Evolutionary conservation across 176 grass and related monocot genomes (phyloP).

Genomic region (Avena sativa): DNA sequence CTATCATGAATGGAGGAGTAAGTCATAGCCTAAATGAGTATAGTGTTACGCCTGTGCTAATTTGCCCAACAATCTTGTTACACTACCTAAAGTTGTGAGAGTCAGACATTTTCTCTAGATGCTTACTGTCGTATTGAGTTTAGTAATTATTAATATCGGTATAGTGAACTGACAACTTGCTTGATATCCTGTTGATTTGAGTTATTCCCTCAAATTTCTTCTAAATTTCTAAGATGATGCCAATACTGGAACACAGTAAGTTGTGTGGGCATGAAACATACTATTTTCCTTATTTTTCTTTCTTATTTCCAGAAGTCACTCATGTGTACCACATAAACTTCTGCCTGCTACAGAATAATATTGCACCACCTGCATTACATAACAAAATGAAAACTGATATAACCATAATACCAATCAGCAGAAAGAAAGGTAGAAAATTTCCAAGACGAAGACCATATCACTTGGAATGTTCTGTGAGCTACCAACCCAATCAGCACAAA

Average conservation of each 20-base stretch:
- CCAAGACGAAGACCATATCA: neutral
- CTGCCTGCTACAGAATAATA: neutral
- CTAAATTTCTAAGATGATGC: neutral
- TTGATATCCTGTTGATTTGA: neutral
- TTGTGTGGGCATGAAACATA: constrained; percentile 14
- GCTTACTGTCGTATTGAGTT: neutral
- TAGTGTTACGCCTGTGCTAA: neutral
- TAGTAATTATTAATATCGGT: constrained; percentile 14
- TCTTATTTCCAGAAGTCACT: neutral
- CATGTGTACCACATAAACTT: neutral
- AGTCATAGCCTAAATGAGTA: neutral
- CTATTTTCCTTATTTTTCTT: neutral
- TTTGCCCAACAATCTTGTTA: constrained; percentile 12
- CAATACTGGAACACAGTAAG: neutral
- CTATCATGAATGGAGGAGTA: neutral
- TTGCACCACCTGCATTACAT: neutral
- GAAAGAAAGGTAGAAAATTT: neutral
- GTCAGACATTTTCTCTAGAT: constrained; percentile 8
- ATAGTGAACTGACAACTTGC: neutral
- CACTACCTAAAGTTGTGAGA: constrained; percentile 13
- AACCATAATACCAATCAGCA: constrained; percentile 6
- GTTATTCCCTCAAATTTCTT: neutral
- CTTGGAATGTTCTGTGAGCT: neutral
- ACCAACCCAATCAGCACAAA: neutral
- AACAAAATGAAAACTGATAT: neutral